Base-by-base conservation (phyloP, 768 basidiomycete species). In the Dacryopinax primogenitus region DNA sequence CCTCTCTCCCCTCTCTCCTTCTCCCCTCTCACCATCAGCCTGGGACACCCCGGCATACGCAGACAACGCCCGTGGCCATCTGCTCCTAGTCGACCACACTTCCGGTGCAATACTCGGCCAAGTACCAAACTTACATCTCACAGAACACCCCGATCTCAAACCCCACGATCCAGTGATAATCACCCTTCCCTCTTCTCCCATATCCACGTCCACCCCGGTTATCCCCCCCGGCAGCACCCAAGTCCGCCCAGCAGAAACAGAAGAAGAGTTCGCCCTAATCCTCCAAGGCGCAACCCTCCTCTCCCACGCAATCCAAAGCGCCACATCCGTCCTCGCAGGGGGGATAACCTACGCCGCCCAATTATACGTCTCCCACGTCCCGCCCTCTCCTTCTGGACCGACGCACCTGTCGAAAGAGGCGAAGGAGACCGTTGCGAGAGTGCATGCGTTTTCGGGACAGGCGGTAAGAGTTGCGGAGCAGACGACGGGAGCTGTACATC, bases 31-130 rank as follows among this genome's bases (percentile, higher is more conserved):
- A 39, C 64, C 65, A 64, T 63, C 33, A 15, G 39, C 37, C n/a
- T 62, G 61, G 26, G 41, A 23, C 34, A 26, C 39, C 11, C 34
- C 35, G 16, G 28, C 66, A n/a, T n/a, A n/a, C n/a, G n/a, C n/a
- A n/a, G n/a, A n/a, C n/a, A 34, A 65, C 39, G 18, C 62, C 32
- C 35, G 63, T 23, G 86, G 87, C 3, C 82, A 81, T 62, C 78
- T 90, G 33, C 83, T 90, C 37, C 80, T 88, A 67, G 80, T 90
- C 64, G 83, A 91, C 71, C 82, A 90, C 72, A 79, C 83, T 41
- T 84, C 80, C 47, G 88, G 88, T 1, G 83, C 88, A 67, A 78
- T 90, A 12, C 78, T 90, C 15, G 87, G 86, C 0, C 82, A 85
- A 71, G 77, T 90, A 9, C 86, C 86, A 65, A 78, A 83, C 58